phyloP scores from a whole-genome alignment of 2,329 filamentous ascomycete species.

The Pseudocercospora eumusae region DNA sequence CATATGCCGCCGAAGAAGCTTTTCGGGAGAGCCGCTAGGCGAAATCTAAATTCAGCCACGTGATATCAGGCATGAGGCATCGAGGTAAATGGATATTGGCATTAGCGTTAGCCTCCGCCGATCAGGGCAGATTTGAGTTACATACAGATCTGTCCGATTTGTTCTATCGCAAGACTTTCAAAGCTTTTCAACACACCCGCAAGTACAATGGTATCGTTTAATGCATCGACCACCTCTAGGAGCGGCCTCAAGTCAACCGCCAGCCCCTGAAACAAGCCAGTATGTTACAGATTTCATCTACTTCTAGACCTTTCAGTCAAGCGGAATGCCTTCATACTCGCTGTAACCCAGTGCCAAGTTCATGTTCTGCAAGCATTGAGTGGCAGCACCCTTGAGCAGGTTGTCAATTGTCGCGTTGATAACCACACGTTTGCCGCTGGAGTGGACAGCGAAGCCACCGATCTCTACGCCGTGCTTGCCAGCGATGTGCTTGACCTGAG shows the following conservation, averaged over 20 bases:
- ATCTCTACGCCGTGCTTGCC: conserved; percentile 89
- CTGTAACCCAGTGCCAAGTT: conserved; percentile 85
- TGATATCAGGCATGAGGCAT: not conserved
- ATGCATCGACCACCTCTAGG: not conserved
- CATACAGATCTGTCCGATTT: not conserved
- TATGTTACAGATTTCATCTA: not conserved
- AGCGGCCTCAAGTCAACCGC: not conserved
- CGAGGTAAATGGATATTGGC: not conserved
- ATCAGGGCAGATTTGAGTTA: not conserved
- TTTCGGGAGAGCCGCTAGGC: not conserved
- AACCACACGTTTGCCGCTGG: conserved; percentile 85
- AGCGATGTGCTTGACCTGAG: conserved; percentile 79
- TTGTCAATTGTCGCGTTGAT: conserved; percentile 94
- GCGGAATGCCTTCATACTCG: conserved; percentile 84
- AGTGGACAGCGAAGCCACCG: conserved; percentile 92
- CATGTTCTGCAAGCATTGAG: conserved; percentile 94
- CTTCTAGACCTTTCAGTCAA: conserved; percentile 44
- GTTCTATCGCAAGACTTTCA: not conserved
- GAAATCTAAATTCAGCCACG: not conserved
- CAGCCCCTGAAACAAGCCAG: not conserved
- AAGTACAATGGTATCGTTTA: conserved; percentile 1
- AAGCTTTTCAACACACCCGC: not conserved
- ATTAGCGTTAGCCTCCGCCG: not conserved
- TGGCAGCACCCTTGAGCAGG: conserved; percentile 87
- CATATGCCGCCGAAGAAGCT: not conserved